phyloP scores from a whole-genome alignment of 768 basidiomycete species.

The Favolaschia claudopus region DNA sequence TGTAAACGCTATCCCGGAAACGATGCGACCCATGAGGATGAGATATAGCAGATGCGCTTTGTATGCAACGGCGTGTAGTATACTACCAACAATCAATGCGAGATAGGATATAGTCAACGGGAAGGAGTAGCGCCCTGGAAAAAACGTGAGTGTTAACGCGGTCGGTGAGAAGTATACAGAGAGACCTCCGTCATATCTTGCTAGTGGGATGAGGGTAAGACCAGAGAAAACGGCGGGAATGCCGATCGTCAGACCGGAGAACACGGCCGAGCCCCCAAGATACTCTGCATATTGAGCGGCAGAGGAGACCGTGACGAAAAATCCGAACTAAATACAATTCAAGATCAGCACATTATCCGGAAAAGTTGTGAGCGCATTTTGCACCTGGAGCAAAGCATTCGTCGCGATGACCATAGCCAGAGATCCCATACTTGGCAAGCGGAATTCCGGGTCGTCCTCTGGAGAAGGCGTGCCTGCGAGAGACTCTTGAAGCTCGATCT shows the following conservation, averaged over 20 bases:
- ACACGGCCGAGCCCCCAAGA: conserved; percentile 52
- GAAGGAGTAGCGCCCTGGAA: neutral
- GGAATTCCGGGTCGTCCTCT: neutral
- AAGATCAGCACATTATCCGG: neutral
- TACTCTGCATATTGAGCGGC: conserved; percentile 50
- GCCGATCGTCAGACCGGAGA: conserved; percentile 56
- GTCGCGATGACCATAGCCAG: neutral
- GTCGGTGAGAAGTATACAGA: neutral
- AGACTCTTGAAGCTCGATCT: no score
- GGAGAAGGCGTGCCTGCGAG: no score
- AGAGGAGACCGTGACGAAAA: conserved; percentile 46
- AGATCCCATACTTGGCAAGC: neutral
- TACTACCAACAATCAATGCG: neutral
- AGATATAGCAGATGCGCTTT: conserved; percentile 70
- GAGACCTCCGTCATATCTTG: conserved; percentile 49
- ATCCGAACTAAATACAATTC: neutral
- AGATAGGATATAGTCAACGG: neutral
- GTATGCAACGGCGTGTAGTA: conserved; percentile 1
- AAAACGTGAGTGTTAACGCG: neutral
- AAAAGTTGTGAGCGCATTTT: neutral
- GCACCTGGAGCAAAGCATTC: neutral
- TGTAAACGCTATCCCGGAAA: conserved; percentile 66
- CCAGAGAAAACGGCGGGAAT: conserved; percentile 52
- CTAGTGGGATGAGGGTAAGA: conserved; percentile 49
- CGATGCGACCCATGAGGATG: conserved; percentile 74